Conservation (phyloP, 2,329 filamentous ascomycete species). For the Aspergillus amoenus region DNA sequence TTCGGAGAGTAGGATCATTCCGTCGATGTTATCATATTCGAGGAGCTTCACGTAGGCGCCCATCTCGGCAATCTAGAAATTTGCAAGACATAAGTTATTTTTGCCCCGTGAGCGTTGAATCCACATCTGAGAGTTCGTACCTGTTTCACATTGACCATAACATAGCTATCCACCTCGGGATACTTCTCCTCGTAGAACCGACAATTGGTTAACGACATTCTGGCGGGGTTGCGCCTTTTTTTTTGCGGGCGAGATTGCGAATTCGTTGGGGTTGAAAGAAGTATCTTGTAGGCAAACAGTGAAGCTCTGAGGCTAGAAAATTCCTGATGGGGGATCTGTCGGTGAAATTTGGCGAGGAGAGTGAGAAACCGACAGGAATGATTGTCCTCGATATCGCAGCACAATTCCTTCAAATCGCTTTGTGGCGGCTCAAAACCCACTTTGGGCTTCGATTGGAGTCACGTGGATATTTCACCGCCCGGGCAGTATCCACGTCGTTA, state of each 20-base stretch:
- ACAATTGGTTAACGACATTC: constrained; percentile 95
- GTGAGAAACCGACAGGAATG: constrained; percentile 8
- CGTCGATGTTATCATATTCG: constrained; percentile 99
- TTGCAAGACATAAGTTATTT: constrained; percentile 14
- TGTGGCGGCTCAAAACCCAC: constrained; percentile 43
- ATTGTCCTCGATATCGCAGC: constrained; percentile 25
- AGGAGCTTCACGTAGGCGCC: constrained; percentile 99
- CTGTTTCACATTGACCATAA: constrained; percentile 99
- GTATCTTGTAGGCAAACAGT: not conserved
- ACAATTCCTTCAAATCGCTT: constrained; percentile 35
- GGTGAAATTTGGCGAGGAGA: not conserved
- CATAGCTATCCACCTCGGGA: constrained; percentile 98
- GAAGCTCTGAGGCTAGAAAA: constrained; percentile 6
- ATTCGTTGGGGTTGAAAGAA: constrained; percentile 2
- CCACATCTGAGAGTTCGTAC: constrained; percentile 44
- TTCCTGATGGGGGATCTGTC: not conserved
- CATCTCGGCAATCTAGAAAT: constrained; percentile 89
- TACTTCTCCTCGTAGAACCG: constrained; percentile 98
- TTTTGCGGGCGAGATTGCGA: constrained; percentile 15
- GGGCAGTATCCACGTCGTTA: constrained; percentile 6
- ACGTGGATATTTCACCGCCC: constrained; percentile 20
- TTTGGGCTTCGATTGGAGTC: constrained; percentile 20
- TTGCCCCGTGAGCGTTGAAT: not conserved
- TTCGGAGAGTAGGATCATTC: constrained; percentile 99
- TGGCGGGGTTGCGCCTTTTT: constrained; percentile 49